Evolutionary conservation across 768 basidiomycete genomes (phyloP).

Genomic region (Phanerochaete sordida): DNA sequence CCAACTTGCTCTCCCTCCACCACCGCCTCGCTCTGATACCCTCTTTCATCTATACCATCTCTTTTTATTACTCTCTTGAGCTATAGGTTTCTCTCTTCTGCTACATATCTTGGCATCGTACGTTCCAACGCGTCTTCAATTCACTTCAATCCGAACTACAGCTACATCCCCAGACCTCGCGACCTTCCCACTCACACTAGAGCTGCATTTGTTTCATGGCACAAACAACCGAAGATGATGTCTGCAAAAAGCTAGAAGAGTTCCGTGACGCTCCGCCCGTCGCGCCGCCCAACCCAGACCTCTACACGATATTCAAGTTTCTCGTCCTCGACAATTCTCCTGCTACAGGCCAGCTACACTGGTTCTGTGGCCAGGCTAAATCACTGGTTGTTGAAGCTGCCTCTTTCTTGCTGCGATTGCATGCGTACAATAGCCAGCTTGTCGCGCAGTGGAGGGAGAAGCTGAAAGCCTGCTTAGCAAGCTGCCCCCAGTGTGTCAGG

Average conservation of each 20-base stretch:
- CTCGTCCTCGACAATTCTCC: conserved; percentile 36
- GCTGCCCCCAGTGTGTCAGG: conserved; percentile 71
- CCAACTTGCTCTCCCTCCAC: background rate
- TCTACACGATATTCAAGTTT: conserved; percentile 49
- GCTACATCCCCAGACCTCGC: background rate
- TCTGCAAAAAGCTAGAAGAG: conserved; percentile 43
- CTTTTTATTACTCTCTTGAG: background rate
- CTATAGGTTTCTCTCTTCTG: too few relatives aligned
- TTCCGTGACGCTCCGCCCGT: conserved; percentile 61
- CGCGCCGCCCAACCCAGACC: conserved; percentile 33
- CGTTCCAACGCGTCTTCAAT: too few relatives aligned
- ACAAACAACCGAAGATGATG: conserved; percentile 27
- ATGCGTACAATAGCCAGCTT: conserved; percentile 61
- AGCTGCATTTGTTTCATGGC: background rate
- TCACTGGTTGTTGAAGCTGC: conserved; percentile 61
- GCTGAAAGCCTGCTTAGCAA: conserved; percentile 50
- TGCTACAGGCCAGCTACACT: conserved; percentile 50
- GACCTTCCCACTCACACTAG: background rate
- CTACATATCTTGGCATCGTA: too few relatives aligned
- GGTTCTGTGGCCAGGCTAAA: conserved; percentile 73
- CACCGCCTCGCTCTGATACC: background rate
- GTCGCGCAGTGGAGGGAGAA: conserved; percentile 63
- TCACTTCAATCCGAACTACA: too few relatives aligned
- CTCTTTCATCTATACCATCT: background rate
- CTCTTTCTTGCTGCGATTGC: conserved; percentile 76